Evolutionary conservation across 139 green algal species (phyloP).

Genomic region (Chlamydomonas incerta): DNA sequence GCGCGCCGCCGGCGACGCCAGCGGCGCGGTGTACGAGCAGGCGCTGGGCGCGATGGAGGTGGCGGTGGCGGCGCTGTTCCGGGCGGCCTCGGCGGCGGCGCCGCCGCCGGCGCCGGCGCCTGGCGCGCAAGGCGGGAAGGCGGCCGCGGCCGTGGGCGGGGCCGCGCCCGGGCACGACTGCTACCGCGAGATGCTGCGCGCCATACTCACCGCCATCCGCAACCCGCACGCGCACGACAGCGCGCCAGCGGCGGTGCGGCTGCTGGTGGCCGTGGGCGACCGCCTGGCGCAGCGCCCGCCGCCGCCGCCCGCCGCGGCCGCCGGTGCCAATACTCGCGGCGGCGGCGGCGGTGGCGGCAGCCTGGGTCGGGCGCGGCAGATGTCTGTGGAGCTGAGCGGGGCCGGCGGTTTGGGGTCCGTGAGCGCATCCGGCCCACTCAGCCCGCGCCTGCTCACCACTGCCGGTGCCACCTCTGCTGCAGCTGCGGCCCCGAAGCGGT

Average conservation of each 20-base stretch:
- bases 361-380: too few relatives aligned
- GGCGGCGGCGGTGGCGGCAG: neutral
- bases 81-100: neutral
- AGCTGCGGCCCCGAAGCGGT: neutral
- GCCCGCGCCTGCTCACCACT: too few relatives aligned
- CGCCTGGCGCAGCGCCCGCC: conserved; percentile 10
- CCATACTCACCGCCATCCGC: neutral
- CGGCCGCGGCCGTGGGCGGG: neutral
- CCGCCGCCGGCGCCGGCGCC: neutral
- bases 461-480: too few relatives aligned
- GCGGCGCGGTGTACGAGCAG: conserved; percentile 63
- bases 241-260: conserved; percentile 14
- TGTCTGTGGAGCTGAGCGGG: too few relatives aligned
- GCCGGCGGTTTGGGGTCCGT: neutral
- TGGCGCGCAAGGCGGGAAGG: neutral
- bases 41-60: conserved; percentile 71
- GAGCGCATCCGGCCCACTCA: neutral
- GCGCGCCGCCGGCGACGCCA: conserved; percentile 67
- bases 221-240: conserved; percentile 7
- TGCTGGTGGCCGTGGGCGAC: conserved; percentile 14
- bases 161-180: conserved; percentile 39
- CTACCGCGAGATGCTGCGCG: conserved; percentile 36
- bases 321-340: neutral
- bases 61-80: conserved; percentile 73
- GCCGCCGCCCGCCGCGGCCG: neutral